Percentiles rank a stretch among this genome's conserved stretches.
Conservation (phyloP, 805 yeast genomes). For the Candida sakaeoensis region DNA sequence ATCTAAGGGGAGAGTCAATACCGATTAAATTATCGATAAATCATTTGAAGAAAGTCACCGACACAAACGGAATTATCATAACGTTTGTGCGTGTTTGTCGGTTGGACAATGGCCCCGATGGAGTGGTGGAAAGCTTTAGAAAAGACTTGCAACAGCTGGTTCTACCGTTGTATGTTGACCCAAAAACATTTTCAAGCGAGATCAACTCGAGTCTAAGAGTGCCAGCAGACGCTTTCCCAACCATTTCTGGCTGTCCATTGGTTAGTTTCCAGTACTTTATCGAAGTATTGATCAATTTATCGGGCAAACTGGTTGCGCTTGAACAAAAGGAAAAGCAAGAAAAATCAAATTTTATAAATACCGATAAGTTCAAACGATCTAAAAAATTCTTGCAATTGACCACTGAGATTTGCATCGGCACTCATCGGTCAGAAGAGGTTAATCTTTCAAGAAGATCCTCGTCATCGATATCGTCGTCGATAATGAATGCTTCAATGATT, state of each 20-base stretch:
- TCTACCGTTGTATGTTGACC: slow-evolving; percentile 76
- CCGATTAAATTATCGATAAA: slow-evolving; percentile 65
- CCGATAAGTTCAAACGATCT: slow-evolving; percentile 71
- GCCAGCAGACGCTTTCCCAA: slow-evolving; percentile 85
- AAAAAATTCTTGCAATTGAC: slow-evolving; percentile 79
- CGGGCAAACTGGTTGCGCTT: slow-evolving; percentile 49
- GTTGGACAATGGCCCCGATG: slow-evolving; percentile 52
- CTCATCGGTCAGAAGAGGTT: slow-evolving; percentile 47
- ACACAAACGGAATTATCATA: slow-evolving; percentile 68
- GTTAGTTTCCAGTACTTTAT: slow-evolving; percentile 82
- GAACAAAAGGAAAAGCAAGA: slow-evolving; percentile 27
- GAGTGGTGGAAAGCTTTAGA: slow-evolving; percentile 67
- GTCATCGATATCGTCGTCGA: slow-evolving; percentile 1
- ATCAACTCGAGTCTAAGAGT: slow-evolving; percentile 62
- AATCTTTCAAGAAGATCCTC: slow-evolving; percentile 12
- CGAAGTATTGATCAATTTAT: slow-evolving; percentile 78
- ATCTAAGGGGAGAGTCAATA: slow-evolving; percentile 71
- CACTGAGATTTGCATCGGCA: slow-evolving; percentile 77
- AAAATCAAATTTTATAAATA: slow-evolving; percentile 57
- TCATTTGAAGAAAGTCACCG: slow-evolving; percentile 69
- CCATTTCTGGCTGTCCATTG: slow-evolving; percentile 65
- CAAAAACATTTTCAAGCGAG: slow-evolving; percentile 51
- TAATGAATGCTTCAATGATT: not conserved
- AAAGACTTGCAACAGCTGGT: slow-evolving; percentile 79
- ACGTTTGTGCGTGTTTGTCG: slow-evolving; percentile 81